Percentiles rank a stretch among this genome's conserved stretches.
These are phyloP conservation scores for Backusella macrospora DNA, from an alignment of 192 early-diverging fungal genomes.

Conservation along the genomic window DNA sequence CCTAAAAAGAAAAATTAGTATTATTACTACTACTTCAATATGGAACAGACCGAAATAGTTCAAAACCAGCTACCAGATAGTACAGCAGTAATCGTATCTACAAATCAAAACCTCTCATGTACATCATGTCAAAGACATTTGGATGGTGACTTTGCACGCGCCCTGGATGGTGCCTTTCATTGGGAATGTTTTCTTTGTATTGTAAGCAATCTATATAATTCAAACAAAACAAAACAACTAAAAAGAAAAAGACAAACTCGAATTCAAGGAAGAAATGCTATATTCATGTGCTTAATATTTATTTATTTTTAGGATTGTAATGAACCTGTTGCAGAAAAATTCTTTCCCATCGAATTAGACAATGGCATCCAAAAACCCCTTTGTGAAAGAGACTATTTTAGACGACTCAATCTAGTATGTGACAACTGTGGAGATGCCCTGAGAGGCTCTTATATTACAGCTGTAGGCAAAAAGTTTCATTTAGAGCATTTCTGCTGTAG, in stretches of 20 bases:
- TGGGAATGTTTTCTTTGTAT: constrained; percentile 93
- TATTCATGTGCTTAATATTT: neutral
- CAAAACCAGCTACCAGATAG: constrained; percentile 6
- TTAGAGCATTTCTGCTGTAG: constrained; percentile 98
- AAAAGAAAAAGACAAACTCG: neutral
- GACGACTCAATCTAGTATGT: constrained; percentile 81
- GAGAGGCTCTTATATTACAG: constrained; percentile 90
- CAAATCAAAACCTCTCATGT: constrained; percentile 21
- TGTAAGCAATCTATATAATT: constrained; percentile 56
- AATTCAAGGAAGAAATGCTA: constrained; percentile 1
- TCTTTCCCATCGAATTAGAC: constrained; percentile 73
- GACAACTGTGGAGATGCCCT: constrained; percentile 89
- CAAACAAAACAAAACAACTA: neutral
- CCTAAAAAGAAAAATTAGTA: neutral
- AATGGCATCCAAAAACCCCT: constrained; percentile 63
- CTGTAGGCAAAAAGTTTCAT: constrained; percentile 93
- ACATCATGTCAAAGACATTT: constrained; percentile 53
- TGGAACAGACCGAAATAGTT: constrained; percentile 5
- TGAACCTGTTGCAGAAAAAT: constrained; percentile 80
- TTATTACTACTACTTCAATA: neutral
- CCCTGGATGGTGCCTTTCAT: constrained; percentile 83
- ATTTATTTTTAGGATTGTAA: constrained; percentile 66
- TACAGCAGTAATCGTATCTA: neutral
- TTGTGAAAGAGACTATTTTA: constrained; percentile 91
- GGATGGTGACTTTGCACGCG: constrained; percentile 89